These are phyloP conservation scores for Paramecium sexaurelia DNA, from an alignment of 73 alveolate species.

Conservation along the genomic window DNA sequence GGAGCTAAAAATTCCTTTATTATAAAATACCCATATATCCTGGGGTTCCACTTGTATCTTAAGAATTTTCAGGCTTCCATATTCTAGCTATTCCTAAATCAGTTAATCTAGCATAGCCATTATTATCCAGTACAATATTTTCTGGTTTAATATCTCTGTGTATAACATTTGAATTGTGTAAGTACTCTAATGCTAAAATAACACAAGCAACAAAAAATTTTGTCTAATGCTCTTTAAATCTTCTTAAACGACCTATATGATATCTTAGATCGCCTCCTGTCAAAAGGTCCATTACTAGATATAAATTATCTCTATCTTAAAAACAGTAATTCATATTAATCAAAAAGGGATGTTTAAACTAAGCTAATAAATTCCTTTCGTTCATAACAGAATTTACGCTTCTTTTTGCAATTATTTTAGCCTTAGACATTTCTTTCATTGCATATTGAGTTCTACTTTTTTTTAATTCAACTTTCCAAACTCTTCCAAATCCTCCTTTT, in stretches of 20 bases:
- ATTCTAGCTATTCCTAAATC: constrained; percentile 96
- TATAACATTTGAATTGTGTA: constrained; percentile 88
- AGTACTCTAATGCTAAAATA: constrained; percentile 88
- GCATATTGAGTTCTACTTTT: constrained; percentile 75
- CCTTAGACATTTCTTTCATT: constrained; percentile 87
- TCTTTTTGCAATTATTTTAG: constrained; percentile 76
- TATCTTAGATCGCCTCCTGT: constrained; percentile 97
- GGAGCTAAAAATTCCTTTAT: constrained; percentile 70
- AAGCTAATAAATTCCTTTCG: constrained; percentile 76
- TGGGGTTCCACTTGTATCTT: constrained; percentile 98
- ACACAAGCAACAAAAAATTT: constrained; percentile 92
- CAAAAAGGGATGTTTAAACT: constrained; percentile 82
- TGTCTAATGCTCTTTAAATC: constrained; percentile 91
- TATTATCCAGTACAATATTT: constrained; percentile 87
- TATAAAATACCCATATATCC: constrained; percentile 88
- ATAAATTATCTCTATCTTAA: constrained; percentile 92
- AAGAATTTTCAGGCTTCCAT: constrained; percentile 83
- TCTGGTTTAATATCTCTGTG: constrained; percentile 98
- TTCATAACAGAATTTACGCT: constrained; percentile 83
- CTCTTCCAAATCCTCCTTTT: constrained; percentile 92
- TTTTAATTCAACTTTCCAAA: constrained; percentile 87
- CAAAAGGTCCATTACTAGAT: constrained; percentile 90
- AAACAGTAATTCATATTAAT: constrained; percentile 94
- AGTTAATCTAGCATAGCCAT: constrained; percentile 89
- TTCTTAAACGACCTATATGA: constrained; percentile 84